A percentile compares a stretch with the other conserved stretches of the same genome.
These are phyloP conservation scores for Cryptococcus hybrid DNA, from an alignment of 1,284 basidiomycete genomes.

Conservation along the genomic window DNA sequence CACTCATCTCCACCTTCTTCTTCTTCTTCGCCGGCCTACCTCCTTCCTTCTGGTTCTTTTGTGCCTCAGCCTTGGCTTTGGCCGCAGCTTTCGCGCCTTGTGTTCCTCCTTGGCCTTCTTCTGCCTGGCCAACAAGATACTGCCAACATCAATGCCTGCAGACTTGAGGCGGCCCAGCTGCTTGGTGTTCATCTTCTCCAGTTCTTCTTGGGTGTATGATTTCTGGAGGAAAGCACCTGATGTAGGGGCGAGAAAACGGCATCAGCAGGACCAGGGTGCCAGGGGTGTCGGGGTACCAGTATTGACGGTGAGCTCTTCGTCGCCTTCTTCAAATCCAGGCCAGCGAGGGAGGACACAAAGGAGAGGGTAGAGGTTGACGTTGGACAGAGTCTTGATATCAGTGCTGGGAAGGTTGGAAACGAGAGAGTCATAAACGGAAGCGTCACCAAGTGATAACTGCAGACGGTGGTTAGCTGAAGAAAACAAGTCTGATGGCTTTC, in stretches of 20 bases:
- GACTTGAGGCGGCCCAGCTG: constrained; percentile 44
- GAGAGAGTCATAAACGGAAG: constrained; percentile 5
- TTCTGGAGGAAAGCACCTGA: constrained; percentile 7
- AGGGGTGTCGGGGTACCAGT: neutral
- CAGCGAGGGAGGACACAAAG: constrained; percentile 45
- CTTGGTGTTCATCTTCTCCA: constrained; percentile 28
- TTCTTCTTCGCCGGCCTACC: neutral
- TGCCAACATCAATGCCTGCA: constrained; percentile 39
- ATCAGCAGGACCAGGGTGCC: neutral
- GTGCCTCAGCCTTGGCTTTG: constrained; percentile 7
- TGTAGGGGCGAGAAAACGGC: constrained; percentile 7
- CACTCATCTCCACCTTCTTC: constrained; percentile 4
- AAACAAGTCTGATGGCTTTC: neutral
- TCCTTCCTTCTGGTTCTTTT: constrained; percentile 8
- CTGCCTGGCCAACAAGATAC: constrained; percentile 24
- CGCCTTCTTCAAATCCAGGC: constrained; percentile 48
- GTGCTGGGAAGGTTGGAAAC: constrained; percentile 2
- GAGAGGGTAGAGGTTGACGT: constrained; percentile 37
- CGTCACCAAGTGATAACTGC: neutral
- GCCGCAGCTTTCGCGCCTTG: constrained; percentile 8
- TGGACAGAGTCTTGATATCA: constrained; percentile 15
- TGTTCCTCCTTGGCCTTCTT: constrained; percentile 15
- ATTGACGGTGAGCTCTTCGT: constrained; percentile 28
- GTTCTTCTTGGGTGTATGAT: constrained; percentile 20
- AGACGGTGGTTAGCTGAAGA: neutral